Conservation (phyloP, 768 basidiomycete genomes). For the Leccinum arenicola region DNA sequence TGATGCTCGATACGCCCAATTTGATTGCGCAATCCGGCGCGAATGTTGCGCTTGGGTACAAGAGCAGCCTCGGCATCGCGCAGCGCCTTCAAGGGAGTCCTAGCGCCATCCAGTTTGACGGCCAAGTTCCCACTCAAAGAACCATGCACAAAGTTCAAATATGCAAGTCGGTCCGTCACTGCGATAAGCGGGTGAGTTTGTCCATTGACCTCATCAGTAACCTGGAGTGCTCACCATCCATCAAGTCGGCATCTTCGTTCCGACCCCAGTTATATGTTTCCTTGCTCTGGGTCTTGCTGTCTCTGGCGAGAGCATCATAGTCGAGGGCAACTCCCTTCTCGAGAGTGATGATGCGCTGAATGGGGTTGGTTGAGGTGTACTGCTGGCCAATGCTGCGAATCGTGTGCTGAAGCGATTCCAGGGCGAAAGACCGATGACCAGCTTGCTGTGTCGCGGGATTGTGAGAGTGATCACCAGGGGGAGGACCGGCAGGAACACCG, state of each 20-base stretch:
- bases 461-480: conserved; percentile 37
- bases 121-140: conserved; percentile 62
- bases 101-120: conserved; percentile 58
- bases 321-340: conserved; percentile 79
- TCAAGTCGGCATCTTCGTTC: conserved; percentile 64
- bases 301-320: conserved; percentile 62
- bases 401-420: conserved; percentile 69
- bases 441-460: conserved; percentile 40
- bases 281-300: conserved; percentile 73
- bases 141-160: conserved; percentile 75
- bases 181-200: conserved; percentile 5
- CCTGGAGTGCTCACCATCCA: conserved; percentile 52
- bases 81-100: conserved; percentile 65
- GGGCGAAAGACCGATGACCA: conserved; percentile 49
- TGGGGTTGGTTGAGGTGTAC: conserved; percentile 63
- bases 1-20: conserved; percentile 65
- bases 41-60: conserved; percentile 59
- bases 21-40: conserved; percentile 55
- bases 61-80: conserved; percentile 67
- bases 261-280: conserved; percentile 88
- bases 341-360: conserved; percentile 77
- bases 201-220: background rate
- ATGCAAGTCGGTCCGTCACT: conserved; percentile 83
- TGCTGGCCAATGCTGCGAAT: conserved; percentile 72
- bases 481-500: conserved; percentile 30